A percentile compares a stretch with the other conserved stretches of the same genome.
Conservation (phyloP, 768 basidiomycete genomes). For the Cystobasidium ongulense region DNA sequence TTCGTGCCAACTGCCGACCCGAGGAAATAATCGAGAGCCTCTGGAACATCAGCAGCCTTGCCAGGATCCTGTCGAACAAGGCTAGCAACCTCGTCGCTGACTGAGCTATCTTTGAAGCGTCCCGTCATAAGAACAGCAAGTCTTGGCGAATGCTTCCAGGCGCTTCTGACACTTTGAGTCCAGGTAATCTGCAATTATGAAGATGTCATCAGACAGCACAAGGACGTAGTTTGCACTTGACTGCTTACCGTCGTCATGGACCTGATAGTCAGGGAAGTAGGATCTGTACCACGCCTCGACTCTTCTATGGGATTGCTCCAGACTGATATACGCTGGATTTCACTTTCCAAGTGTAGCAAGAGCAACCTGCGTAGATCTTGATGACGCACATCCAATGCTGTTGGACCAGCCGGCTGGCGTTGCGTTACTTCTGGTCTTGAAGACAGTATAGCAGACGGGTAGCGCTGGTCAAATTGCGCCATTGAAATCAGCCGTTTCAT, state of each 20-base stretch:
- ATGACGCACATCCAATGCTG: constrained; percentile 48
- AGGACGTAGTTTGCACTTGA: too few species aligned
- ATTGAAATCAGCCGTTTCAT: constrained; percentile 73
- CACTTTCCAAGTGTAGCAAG: constrained; percentile 79
- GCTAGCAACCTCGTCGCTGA: constrained; percentile 64
- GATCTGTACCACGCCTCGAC: constrained; percentile 58
- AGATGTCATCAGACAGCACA: neutral
- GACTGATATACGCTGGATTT: constrained; percentile 72
- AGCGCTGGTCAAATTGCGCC: constrained; percentile 64
- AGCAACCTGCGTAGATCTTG: constrained; percentile 65
- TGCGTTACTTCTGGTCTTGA: constrained; percentile 34
- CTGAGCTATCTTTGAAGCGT: constrained; percentile 64
- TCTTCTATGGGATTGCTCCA: constrained; percentile 87
- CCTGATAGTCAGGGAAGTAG: neutral
- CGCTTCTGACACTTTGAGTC: constrained; percentile 59
- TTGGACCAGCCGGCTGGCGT: constrained; percentile 40
- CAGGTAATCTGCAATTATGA: constrained; percentile 55
- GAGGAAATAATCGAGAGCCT: constrained; percentile 70
- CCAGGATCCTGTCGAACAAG: constrained; percentile 65
- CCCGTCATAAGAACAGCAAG: constrained; percentile 76
- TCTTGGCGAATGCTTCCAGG: constrained; percentile 75
- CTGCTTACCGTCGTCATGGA: constrained; percentile 32
- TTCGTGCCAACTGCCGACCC: constrained; percentile 60
- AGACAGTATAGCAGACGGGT: constrained; percentile 47
- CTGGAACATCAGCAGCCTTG: constrained; percentile 64